These are phyloP conservation scores for Lactarius evosmus DNA, from an alignment of 768 basidiomycete genomes.

Conservation along the genomic window DNA sequence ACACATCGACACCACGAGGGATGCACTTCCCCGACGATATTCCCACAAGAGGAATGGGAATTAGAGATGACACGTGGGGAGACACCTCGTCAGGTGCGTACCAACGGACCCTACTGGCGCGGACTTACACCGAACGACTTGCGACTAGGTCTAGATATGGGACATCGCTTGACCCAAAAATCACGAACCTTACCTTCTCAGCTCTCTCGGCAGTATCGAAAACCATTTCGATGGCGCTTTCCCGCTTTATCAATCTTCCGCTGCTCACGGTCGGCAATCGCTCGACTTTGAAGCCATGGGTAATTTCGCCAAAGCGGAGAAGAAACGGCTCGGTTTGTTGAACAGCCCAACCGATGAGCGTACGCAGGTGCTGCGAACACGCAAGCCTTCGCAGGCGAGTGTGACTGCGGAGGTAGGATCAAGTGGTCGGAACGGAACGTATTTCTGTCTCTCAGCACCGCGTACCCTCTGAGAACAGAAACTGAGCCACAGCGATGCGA, in stretches of 20 bases:
- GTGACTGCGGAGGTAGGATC: slow-evolving; percentile 27
- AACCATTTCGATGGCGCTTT: slow-evolving; percentile 42
- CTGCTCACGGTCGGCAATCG: too few species aligned
- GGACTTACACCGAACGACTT: neutral
- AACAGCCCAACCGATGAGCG: too few species aligned
- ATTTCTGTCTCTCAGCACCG: slow-evolving; percentile 36
- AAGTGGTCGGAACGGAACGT: slow-evolving; percentile 27
- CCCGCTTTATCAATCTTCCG: slow-evolving; percentile 67
- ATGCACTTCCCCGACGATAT: slow-evolving; percentile 42
- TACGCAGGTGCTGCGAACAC: too few species aligned
- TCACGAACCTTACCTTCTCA: slow-evolving; percentile 52
- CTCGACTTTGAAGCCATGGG: too few species aligned
- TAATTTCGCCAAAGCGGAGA: too few species aligned
- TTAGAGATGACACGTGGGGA: slow-evolving; percentile 39
- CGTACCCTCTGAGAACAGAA: slow-evolving; percentile 80
- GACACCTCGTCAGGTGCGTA: slow-evolving; percentile 22
- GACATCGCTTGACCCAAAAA: slow-evolving; percentile 23
- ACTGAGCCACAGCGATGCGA: slow-evolving; percentile 75
- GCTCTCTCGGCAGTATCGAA: slow-evolving; percentile 25
- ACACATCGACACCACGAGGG: slow-evolving; percentile 33
- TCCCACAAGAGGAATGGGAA: slow-evolving; percentile 49
- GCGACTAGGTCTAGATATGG: slow-evolving; percentile 6
- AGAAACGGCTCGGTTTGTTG: too few species aligned
- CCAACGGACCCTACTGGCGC: neutral
- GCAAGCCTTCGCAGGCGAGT: slow-evolving; percentile 17